Conservation (phyloP, 2,329 filamentous ascomycete species). For the Pleomassaria siparia region DNA sequence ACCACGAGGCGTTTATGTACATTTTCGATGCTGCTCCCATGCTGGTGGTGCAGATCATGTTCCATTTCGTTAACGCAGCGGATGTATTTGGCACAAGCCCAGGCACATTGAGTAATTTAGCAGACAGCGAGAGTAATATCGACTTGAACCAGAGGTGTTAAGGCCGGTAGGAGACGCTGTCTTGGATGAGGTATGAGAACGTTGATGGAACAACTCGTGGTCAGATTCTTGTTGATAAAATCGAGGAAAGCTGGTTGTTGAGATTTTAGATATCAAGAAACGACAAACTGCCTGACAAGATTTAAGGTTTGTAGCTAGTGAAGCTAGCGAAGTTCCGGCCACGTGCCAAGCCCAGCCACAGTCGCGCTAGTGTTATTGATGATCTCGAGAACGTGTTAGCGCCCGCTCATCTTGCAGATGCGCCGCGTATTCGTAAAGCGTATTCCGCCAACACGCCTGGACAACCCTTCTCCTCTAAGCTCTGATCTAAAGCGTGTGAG, state of each 20-base stretch:
- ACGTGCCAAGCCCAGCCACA: too few species aligned
- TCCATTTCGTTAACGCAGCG: constrained; percentile 23
- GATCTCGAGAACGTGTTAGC: neutral
- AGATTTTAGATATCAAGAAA: too few species aligned
- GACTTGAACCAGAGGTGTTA: constrained; percentile 17
- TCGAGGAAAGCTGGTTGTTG: too few species aligned
- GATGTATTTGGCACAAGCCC: constrained; percentile 17
- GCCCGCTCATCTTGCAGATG: neutral
- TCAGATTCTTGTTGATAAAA: too few species aligned
- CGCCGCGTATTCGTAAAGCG: constrained; percentile 1
- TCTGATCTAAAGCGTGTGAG: neutral
- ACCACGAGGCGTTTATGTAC: constrained; percentile 49
- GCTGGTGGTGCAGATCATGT: constrained; percentile 44
- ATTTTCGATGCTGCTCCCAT: constrained; percentile 50
- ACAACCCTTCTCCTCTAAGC: too few species aligned
- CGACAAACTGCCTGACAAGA: too few species aligned
- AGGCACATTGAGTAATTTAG: constrained; percentile 9
- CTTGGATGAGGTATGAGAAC: too few species aligned
- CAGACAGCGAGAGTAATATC: constrained; percentile 20
- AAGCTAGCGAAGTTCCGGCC: too few species aligned
- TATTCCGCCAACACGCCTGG: neutral
- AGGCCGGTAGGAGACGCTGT: too few species aligned
- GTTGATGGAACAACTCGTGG: too few species aligned
- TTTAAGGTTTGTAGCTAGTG: too few species aligned
- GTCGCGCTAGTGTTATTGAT: too few species aligned